These are phyloP conservation scores for Pelargonium cotyledonis DNA, from an alignment of 441 rosid genomes.

Conservation along the genomic window DNA sequence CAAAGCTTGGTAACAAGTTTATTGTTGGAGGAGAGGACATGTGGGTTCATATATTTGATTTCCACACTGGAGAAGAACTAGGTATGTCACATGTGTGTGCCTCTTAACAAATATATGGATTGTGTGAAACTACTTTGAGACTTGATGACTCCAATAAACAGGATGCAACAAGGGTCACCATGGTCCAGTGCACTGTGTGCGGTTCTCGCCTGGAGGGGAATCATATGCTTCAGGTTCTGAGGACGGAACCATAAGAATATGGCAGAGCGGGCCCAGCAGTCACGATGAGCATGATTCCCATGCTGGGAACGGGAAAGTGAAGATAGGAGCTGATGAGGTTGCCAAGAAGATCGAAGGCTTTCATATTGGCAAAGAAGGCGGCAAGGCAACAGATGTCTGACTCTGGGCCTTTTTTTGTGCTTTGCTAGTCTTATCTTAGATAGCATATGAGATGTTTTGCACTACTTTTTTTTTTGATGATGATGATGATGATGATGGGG, in stretches of 20 bases:
- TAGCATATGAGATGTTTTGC: too few species aligned
- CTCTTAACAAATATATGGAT: too few species aligned
- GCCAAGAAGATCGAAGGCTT: conserved; percentile 55
- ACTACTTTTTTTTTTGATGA: too few species aligned
- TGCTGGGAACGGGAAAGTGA: conserved; percentile 49
- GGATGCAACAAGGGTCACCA: conserved; percentile 96
- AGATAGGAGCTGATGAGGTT: conserved; percentile 61
- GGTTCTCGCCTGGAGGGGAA: conserved; percentile 91
- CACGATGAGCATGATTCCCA: conserved; percentile 38
- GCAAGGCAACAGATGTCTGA: conserved; percentile 27
- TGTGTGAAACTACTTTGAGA: not conserved
- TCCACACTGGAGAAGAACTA: conserved; percentile 83
- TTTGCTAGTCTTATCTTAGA: too few species aligned
- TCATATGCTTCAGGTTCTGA: conserved; percentile 96
- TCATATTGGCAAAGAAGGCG: conserved; percentile 48
- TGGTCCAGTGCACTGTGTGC: conserved; percentile 89
- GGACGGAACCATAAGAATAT: conserved; percentile 94
- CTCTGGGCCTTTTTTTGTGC: too few species aligned
- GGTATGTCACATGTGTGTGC: conserved; percentile 34
- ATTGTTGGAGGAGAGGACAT: conserved; percentile 82
- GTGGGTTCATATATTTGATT: conserved; percentile 68
- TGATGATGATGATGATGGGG: too few species aligned
- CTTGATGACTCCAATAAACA: too few species aligned
- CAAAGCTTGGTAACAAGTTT: conserved; percentile 73
- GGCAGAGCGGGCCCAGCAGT: conserved; percentile 62